These are phyloP conservation scores for Xanthoconium separans DNA, from an alignment of 1,284 basidiomycete genomes.

Conservation along the genomic window DNA sequence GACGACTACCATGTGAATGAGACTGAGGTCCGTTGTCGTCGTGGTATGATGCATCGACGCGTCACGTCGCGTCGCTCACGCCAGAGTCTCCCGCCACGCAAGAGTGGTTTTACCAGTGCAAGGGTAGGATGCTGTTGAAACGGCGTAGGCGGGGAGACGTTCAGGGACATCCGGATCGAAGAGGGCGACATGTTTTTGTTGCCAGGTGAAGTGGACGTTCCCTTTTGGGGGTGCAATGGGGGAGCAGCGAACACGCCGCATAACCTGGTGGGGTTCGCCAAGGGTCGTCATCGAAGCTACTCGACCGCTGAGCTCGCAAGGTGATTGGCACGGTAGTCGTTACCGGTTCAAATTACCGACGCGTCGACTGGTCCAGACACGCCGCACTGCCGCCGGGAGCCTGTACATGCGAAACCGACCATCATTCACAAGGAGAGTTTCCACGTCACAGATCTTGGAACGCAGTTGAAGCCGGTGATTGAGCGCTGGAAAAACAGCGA, in stretches of 20 bases:
- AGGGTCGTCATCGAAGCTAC: constrained; percentile 92
- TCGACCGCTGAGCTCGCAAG: constrained; percentile 63
- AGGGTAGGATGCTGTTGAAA: constrained; percentile 86
- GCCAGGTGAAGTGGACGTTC: constrained; percentile 58
- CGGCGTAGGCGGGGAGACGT: constrained; percentile 86
- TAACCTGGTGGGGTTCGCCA: constrained; percentile 86
- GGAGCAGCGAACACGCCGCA: constrained; percentile 89
- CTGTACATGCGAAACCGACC: constrained; percentile 1
- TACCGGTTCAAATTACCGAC: too few relatives aligned
- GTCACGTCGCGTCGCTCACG: neutral
- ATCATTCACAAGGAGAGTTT: too few relatives aligned
- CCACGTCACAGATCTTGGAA: too few relatives aligned
- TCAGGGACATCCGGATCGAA: constrained; percentile 85
- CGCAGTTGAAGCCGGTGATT: too few relatives aligned
- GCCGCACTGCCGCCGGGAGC: constrained; percentile 86
- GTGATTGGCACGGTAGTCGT: too few relatives aligned
- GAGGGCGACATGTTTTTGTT: constrained; percentile 97
- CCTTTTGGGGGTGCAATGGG: neutral
- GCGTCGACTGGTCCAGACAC: too few relatives aligned
- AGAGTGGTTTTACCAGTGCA: constrained; percentile 98
- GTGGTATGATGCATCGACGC: neutral
- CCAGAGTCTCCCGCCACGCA: constrained; percentile 34
- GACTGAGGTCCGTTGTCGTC: constrained; percentile 62
- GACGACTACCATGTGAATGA: constrained; percentile 94
- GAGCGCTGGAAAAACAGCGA: too few relatives aligned